Evolutionary conservation across 1,284 basidiomycete genomes (phyloP), one percentile per base, ranked within the genome.

Genomic region (Mixia osmundae): DNA sequence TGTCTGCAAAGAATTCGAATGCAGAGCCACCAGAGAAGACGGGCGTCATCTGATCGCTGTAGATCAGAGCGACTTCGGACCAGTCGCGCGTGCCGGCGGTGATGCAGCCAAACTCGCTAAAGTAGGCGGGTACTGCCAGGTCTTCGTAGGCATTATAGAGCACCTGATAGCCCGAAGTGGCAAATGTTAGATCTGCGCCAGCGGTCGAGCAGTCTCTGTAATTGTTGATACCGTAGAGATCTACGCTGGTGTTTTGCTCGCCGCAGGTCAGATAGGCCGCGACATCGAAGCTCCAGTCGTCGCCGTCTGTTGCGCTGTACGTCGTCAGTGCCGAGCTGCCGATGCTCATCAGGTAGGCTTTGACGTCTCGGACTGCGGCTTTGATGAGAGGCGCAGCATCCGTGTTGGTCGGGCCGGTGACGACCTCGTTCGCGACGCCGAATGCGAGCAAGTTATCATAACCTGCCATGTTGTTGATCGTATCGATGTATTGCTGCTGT

Each of bases 371-470:
- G 11, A 42, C 49, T 0, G 47, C 46, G 4, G 50, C 50, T 34
- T 48, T 50, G 41, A 51, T 46, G 35, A 51, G 50, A 10, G 50
- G 49, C n/a, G 46, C 49, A 3, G 50, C 47, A 21, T 30, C 27
- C 18, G 31, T 21, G 27, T 40, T 38, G 5, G 8, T 38, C 7
- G 58, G 56, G 2, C 48, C 47, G 4, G 53, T 53, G 6, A 60
- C 53, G 8, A 61, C 42, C 3, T 48, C 47, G 37, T 47, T 51
- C 7, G 54, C 59, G 41, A 59, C 52, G 2, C 49, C 50, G 14
- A 57, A 41, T 8, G 50, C 50, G 10, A 50, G 45, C 26, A 51
- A 26, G 20, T 51, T 51, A 32, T 47, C 46, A 36, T 49, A 51
- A 12, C 28, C 26, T 19, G 28, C 33, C 11, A 51, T 46, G 22